Evolutionary conservation across 2,329 filamentous ascomycete species (phyloP), one percentile per base, ranked within the genome.

Genomic region (Rasamsonia emersonii): DNA sequence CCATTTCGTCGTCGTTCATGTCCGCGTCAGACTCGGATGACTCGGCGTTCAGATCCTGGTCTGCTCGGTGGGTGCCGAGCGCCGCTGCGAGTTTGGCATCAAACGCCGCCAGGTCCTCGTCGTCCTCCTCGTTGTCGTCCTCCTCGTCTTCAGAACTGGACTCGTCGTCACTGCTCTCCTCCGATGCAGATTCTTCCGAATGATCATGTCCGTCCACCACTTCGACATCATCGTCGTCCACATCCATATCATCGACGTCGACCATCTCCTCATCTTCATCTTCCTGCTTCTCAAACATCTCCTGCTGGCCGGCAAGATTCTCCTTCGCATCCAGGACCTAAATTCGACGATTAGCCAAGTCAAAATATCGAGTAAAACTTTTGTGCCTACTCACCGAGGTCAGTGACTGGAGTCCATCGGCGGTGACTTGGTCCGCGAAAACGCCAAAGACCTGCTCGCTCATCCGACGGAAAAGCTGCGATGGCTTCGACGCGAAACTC

Each of bases 1-100:
- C 79, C 91, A 96, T 96, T 53, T 94, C 82, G 11, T 89, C 86
- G 60, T 96, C 89, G 39, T 86, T 82, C 86, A 98, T 94, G 58
- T 94, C 85, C 3, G 74, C 77, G 38, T 73, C 74, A 9, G 68
- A 68, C 7, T 72, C 72, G 18, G 76, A 76, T 1, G 71, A 70
- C 2, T 70, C 65, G 10, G 59, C 61, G 39, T 77, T 73, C 32
- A 55, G 41, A 35, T 77, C 72, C 51, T 80, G 73, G 14, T 69
- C 63, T 14, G 62, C 59, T 13, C 60, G 60, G 28, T 81, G 79
- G 33, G 79, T 88, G 24, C 83, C 79, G 2, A 94, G 74, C 2
- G 88, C 82, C 42, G 79, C 72, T 2, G 82, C 82, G 17, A 95
- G 73, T 34, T 85, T 79, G 24, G 78, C 76, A 45, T 93, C 79